Evolutionary conservation across 768 basidiomycete species (phyloP).

Genomic region (Collybia sordida): DNA sequence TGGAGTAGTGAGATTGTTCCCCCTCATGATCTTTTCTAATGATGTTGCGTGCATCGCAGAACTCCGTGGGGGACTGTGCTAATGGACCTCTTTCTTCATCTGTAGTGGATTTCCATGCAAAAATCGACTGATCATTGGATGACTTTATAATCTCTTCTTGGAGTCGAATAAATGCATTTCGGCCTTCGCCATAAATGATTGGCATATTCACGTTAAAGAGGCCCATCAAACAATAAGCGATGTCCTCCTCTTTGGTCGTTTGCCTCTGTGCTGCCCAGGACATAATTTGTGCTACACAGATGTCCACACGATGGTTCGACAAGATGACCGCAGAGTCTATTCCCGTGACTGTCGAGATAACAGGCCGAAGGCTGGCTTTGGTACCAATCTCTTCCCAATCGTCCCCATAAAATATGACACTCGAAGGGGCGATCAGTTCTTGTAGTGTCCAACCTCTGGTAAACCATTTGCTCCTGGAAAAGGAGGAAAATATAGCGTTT

Average conservation of each 20-base stretch:
- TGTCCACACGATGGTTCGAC: neutral
- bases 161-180: neutral
- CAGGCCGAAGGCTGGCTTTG: neutral
- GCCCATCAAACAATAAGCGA: slow-evolving; percentile 3
- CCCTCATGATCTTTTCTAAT: too few species aligned
- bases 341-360: neutral
- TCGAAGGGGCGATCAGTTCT: neutral
- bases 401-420: neutral
- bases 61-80: too few species aligned
- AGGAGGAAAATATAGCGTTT: too few species aligned
- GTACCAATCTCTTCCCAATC: neutral
- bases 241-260: neutral
- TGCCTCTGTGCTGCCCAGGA: neutral
- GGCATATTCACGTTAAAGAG: neutral
- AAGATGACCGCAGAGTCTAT: neutral
- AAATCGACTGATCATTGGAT: neutral
- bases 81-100: too few species aligned
- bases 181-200: slow-evolving; percentile 2
- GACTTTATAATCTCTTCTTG: neutral
- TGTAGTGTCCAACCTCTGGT: too few species aligned
- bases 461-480: too few species aligned
- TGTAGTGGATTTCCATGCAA: too few species aligned
- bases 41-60: too few species aligned
- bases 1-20: too few species aligned
- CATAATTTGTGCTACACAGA: neutral